Evolutionary conservation across 176 grass and related monocot genomes (phyloP), one percentile per base, ranked within the genome.

Genomic region (Zea luxurians): DNA sequence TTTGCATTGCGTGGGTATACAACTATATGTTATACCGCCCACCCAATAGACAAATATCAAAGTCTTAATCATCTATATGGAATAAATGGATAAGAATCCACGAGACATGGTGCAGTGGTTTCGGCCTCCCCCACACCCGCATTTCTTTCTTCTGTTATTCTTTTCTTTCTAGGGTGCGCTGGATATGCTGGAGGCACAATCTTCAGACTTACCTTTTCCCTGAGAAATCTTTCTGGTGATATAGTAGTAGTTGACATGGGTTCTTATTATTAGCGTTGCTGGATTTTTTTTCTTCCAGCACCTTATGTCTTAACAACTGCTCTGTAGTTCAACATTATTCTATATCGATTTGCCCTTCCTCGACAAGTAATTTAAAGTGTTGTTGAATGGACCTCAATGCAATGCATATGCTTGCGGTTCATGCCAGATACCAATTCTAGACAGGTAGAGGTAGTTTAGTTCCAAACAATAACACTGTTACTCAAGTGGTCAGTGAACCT

Each of bases 51-150:
- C 6, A 82, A 77, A 77, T 78, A 58, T 48, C 7, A 8, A 34
- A 42, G 41, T 48, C 35, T 1, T 41, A 36, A 8, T 38, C 53
- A 45, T 69, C 20, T 63, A 3, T 47, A 40, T 43, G 67, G 36
- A 66, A 83, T 46, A 68, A 76, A 80, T 48, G 7, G 17, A 15
- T 10, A 55, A 68, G 20, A 68, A 64, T 64, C 16, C 27, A 45
- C n/a, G 66, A 54, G 64, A 57, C 62, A 75, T 47, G 21, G 37
- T 18, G 49, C 10, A 41, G 75, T 83, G 45, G 54, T 79, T 44
- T 71, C 48, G 48, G 17, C 38, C 27, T 27, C 16, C 74, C 83
- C 38, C 6, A 57, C 54, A 18, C 1, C n/a, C 7, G 4, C 41
- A 18, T 37, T 7, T 59, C 1, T 68, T 84, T 48, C 35, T 15